These are phyloP conservation scores for Lathyrus tuberosus DNA, from an alignment of 306 rosid species.

Conservation along the genomic window DNA sequence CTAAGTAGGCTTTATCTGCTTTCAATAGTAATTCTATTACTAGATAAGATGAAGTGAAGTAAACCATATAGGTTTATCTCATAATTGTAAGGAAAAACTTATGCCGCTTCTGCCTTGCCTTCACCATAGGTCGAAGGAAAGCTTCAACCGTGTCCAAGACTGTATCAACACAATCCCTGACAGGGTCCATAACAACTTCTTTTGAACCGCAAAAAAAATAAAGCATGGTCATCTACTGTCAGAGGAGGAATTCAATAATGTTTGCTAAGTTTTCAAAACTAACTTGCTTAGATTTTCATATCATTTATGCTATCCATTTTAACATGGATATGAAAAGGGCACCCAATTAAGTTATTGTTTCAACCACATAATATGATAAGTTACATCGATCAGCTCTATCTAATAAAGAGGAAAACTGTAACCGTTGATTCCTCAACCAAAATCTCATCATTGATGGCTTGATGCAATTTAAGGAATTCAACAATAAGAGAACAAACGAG, in stretches of 20 bases:
- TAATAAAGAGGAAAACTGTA: conserved; percentile 13
- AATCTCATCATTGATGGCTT: conserved; percentile 2
- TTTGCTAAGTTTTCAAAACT: not conserved
- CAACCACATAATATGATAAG: not conserved
- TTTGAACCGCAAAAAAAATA: too few relatives aligned
- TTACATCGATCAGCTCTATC: not conserved
- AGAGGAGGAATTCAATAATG: not conserved
- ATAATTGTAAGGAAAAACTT: too few relatives aligned
- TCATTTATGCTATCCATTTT: not conserved
- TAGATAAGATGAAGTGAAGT: too few relatives aligned
- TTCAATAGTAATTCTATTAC: too few relatives aligned
- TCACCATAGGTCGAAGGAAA: too few relatives aligned
- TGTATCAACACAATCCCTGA: too few relatives aligned
- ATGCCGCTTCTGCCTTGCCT: too few relatives aligned
- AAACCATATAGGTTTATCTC: too few relatives aligned
- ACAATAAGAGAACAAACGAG: not conserved
- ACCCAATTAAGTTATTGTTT: not conserved
- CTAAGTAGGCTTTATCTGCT: too few relatives aligned
- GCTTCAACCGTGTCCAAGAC: too few relatives aligned
- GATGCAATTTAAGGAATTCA: conserved; percentile 23
- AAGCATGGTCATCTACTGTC: not conserved
- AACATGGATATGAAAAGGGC: not conserved
- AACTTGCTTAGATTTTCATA: not conserved
- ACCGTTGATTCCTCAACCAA: conserved; percentile 3
- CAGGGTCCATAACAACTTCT: too few relatives aligned